phyloP scores from a whole-genome alignment of 2,329 filamentous ascomycete genomes.

The Cercospora sojina region DNA sequence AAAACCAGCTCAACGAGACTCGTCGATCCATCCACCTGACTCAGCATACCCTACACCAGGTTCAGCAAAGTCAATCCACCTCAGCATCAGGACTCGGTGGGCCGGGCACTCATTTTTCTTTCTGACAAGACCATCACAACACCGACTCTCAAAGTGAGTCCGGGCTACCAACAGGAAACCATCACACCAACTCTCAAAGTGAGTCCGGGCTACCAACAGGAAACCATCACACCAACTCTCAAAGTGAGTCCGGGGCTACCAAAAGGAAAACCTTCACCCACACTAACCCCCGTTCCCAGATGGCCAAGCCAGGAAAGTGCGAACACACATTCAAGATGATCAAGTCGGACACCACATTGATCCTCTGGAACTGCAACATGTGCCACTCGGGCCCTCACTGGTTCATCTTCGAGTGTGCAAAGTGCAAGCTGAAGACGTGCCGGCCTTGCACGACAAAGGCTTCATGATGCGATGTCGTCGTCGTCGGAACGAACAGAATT shows the following conservation, averaged over 20 bases:
- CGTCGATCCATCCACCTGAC: slow-evolving; percentile 14
- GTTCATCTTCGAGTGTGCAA: slow-evolving; percentile 52
- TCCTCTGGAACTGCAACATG: slow-evolving; percentile 54
- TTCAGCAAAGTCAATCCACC: slow-evolving; percentile 7
- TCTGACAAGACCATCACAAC: neutral
- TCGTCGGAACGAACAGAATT: no score
- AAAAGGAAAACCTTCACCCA: no score
- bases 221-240: no score
- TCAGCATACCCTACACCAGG: neutral
- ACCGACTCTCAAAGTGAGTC: neutral
- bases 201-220: neutral
- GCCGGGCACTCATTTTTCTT: neutral
- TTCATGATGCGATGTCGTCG: slow-evolving; percentile 34
- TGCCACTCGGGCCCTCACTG: slow-evolving; percentile 53
- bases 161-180: neutral
- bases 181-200: neutral
- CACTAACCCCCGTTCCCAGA: slow-evolving; percentile 35
- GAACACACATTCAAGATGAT: slow-evolving; percentile 52
- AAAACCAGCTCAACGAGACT: slow-evolving; percentile 4
- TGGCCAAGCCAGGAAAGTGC: slow-evolving; percentile 52
- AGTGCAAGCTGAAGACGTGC: slow-evolving; percentile 54
- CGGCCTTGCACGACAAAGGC: slow-evolving; percentile 48
- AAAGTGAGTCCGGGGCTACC: no score
- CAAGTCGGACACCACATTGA: slow-evolving; percentile 53
- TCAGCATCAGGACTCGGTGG: neutral